A percentile compares a stretch with the other conserved stretches of the same genome.
Conservation (phyloP, 331 rosid species). For the Saraca asoca region DNA sequence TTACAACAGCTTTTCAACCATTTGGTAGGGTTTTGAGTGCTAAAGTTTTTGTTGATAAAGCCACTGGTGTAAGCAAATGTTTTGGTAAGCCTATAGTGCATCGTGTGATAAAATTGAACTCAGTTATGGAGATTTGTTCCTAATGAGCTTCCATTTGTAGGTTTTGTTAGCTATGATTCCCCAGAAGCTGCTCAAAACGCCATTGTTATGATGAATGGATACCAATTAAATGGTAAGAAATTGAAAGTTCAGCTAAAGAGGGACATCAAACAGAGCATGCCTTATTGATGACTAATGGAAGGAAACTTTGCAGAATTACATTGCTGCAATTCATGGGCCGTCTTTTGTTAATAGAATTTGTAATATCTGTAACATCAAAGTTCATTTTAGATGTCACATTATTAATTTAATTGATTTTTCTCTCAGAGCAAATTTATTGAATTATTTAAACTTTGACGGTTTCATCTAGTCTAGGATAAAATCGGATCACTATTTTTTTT, state of each 20-base stretch:
- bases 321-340: conserved; percentile 72
- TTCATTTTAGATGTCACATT: conserved; percentile 36
- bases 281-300: conserved; percentile 61
- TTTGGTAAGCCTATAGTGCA: conserved; percentile 63
- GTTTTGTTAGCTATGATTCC: conserved; percentile 91
- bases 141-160: conserved; percentile 55
- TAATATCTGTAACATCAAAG: conserved; percentile 75
- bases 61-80: conserved; percentile 97
- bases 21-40: conserved; percentile 95
- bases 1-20: conserved; percentile 79
- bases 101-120: conserved; percentile 32
- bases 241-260: conserved; percentile 98
- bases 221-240: conserved; percentile 88
- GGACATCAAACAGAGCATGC: conserved; percentile 82
- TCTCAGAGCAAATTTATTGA: too few relatives aligned
- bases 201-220: conserved; percentile 86
- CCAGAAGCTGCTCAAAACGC: conserved; percentile 90
- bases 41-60: conserved; percentile 96
- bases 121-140: conserved; percentile 26
- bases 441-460: too few relatives aligned
- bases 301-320: conserved; percentile 39
- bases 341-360: conserved; percentile 61
- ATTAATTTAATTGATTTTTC: too few relatives aligned
- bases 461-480: too few relatives aligned
- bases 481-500: too few relatives aligned